phyloP scores from a whole-genome alignment of 192 early-diverging fungal genomes.

The Rhizophagus clarus region DNA sequence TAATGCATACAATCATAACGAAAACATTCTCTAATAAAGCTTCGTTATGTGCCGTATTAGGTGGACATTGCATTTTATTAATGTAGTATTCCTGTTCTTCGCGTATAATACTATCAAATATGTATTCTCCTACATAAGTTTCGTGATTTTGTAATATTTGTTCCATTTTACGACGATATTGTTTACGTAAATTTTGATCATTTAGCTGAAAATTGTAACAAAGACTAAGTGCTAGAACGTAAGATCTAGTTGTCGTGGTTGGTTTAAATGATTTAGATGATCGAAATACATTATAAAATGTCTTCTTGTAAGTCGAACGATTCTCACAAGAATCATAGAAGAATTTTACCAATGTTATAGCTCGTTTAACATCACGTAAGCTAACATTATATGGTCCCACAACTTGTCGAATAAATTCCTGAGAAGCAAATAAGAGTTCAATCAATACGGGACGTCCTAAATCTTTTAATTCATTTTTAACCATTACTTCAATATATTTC shows the following conservation, averaged over 20 bases:
- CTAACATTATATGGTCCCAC: constrained; percentile 21
- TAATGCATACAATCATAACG: neutral
- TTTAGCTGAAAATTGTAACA: neutral
- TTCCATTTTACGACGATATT: neutral
- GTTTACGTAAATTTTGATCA: neutral
- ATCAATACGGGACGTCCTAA: neutral
- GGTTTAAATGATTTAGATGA: too few relatives aligned
- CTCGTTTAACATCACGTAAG: constrained; percentile 27
- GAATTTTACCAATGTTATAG: neutral
- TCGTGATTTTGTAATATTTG: constrained; percentile 1
- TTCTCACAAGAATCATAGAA: neutral
- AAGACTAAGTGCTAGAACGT: constrained; percentile 16
- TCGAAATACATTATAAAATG: too few relatives aligned
- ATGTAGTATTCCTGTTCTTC: constrained; percentile 11
- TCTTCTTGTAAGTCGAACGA: neutral
- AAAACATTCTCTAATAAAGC: neutral
- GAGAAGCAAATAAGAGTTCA: constrained; percentile 8
- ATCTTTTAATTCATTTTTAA: neutral
- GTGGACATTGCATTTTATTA: neutral
- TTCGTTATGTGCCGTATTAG: neutral
- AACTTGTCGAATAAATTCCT: constrained; percentile 12
- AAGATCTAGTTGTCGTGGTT: neutral
- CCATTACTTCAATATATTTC: neutral
- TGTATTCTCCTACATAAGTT: neutral
- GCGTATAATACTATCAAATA: neutral